These are phyloP conservation scores for Orychophragmus violaceus DNA, from an alignment of 345 rosid species.

Conservation along the genomic window DNA sequence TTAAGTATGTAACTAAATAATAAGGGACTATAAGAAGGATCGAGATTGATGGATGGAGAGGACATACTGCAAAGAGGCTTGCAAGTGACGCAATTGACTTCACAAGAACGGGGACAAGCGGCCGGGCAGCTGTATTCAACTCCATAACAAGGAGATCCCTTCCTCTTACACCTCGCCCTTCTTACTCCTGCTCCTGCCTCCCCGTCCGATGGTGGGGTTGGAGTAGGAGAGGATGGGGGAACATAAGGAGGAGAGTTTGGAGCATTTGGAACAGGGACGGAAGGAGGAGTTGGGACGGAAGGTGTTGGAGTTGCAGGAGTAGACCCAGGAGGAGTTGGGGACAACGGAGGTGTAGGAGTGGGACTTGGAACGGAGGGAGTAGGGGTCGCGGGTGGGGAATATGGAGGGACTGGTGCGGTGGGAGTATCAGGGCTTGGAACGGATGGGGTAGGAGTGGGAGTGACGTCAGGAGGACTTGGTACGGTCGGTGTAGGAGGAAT, in stretches of 20 bases:
- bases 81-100: constrained; percentile 58
- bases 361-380: not conserved
- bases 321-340: not conserved
- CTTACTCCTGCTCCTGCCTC: constrained; percentile 22
- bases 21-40: not conserved
- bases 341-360: not conserved
- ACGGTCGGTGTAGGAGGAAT: constrained; percentile 10
- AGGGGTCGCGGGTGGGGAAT: not conserved
- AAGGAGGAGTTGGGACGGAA: constrained; percentile 12
- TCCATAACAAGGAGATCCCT: constrained; percentile 38
- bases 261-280: not conserved
- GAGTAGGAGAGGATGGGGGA: constrained; percentile 12
- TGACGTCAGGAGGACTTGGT: not conserved
- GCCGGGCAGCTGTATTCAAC: constrained; percentile 39
- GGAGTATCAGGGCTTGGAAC: not conserved
- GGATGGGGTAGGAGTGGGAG: constrained; percentile 8
- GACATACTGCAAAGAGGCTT: constrained; percentile 53
- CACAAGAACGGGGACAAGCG: constrained; percentile 46
- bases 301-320: not conserved
- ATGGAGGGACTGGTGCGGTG: not conserved
- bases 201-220: constrained; percentile 8
- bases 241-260: constrained; percentile 14
- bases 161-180: constrained; percentile 37
- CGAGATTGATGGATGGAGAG: not conserved
- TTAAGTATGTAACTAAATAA: not conserved